Base-by-base conservation (phyloP, 2,329 filamentous ascomycete species). In the Fusarium piperis region DNA sequence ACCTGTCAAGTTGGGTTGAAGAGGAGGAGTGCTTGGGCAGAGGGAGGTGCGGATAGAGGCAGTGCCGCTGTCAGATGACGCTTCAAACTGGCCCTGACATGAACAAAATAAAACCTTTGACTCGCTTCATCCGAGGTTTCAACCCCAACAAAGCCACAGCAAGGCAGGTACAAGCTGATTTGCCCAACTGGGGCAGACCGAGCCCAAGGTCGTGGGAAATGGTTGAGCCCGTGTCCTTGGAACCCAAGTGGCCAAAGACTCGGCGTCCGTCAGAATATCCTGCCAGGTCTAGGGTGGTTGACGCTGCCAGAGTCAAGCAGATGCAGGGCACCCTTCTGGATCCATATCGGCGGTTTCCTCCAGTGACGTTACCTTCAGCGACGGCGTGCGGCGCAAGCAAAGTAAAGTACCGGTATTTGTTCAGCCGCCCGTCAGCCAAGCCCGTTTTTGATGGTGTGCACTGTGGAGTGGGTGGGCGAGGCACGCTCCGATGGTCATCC, bases 391-490 rank as follows among this genome's bases (percentile, higher is more conserved):
- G 44, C 26, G 16, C 15, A 48, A 28, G 44, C 6, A 30, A 48
- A 48, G 44, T 48, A n/a, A 48, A 48, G 44, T 46, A 46, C 41
- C 23, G 15, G 23, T 48, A 46, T 46, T 46, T 6, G 20, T 28
- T 28, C 44, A 48, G 16, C 44, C 23, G 44, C 44, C 44, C 10
- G 44, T 48, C 44, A 48, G 44, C 44, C 44, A 48, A 48, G 44
- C 20, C 53, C 64, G 63, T 55, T 36, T 60, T 41, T 23, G 48
- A 53, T 52, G 53, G 63, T 66, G 66, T 70, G 71, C 65, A 66
- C 62, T 63, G 71, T 53, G 66, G 62, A 65, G 72, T 72, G 65
- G 70, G 65, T 74, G 68, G 67, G 60, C 35, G 64, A 75, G 67
- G 63, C 53, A 65, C 59, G 58, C 53, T 65, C 60, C 64, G 38